Base-by-base conservation (phyloP, 2,329 filamentous ascomycete species). In the Tolypocladium inflatum region DNA sequence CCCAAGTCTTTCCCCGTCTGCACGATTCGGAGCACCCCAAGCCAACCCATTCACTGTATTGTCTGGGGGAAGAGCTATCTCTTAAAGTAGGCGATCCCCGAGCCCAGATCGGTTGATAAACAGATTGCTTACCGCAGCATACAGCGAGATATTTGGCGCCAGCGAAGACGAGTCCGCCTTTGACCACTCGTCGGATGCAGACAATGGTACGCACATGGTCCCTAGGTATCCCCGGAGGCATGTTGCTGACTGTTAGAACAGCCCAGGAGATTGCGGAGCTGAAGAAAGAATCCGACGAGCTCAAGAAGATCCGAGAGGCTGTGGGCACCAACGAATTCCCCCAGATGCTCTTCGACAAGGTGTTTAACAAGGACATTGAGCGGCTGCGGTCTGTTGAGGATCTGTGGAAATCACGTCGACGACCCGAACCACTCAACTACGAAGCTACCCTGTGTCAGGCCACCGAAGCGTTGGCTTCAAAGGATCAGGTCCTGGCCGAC, bases 11-110 rank as follows among this genome's bases (percentile, higher is more conserved):
- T 95, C 68, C 92, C 94, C 2, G 92, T 97, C 48, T 99, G 94
- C 76, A 99, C 94, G 1, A 97, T 99, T 66, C 85, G 94, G 71
- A 97, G 91, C 71, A 99, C 92, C 0, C 94, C 94, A 0, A 96
- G 89, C 63, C 93, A 97, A 67, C 90, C 93, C 0, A 97, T 99
- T 50, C 94, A 99, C 74, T 97, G 94, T 76, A 99, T 99, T 61
- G 93, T 99, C 2, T 99, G 94, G 94, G 93, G 84, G 23, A 99
- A 97, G 76, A 96, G 91, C 71, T 99, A 97, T 71, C 80, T 99
- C 10, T 83, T 99, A 60, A 94, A 91, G 73, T 76, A 66, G 30
- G 80, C 77, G 4, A 67, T 60, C n/a, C 21, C 51, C 19, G 21
- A 9, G 11, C n/a, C n/a, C 9, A 21, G 13, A 8, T 3, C 4